A percentile compares a stretch with the other conserved stretches of the same genome.
Conservation (phyloP, 73 alveolate species). For the Symbiodinium natans region DNA sequence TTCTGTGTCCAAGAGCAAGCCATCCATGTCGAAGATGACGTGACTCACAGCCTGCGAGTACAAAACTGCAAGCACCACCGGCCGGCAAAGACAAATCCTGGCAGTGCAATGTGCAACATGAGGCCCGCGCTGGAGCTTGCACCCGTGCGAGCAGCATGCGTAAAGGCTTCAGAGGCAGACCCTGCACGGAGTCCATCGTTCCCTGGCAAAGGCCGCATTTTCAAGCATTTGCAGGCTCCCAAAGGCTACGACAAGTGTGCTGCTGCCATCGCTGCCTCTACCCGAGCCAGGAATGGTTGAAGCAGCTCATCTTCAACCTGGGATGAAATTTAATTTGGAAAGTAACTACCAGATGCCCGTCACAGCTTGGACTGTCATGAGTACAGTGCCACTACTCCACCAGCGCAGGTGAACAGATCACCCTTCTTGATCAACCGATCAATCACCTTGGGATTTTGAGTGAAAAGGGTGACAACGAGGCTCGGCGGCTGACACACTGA, state of each 20-base stretch:
- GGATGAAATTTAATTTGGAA: not conserved
- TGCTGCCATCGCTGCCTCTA: constrained; percentile 32
- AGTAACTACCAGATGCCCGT: not conserved
- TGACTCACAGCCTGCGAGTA: constrained; percentile 62
- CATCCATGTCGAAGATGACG: constrained; percentile 88
- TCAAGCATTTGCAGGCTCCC: not conserved
- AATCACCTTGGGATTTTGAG: not conserved
- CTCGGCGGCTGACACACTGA: not conserved
- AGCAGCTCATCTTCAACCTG: constrained; percentile 64
- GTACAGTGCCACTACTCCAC: constrained; percentile 42
- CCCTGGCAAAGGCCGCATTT: constrained; percentile 20
- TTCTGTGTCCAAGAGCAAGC: constrained; percentile 91
- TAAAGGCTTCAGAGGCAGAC: constrained; percentile 64
- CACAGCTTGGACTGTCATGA: not conserved
- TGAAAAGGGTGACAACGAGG: not conserved
- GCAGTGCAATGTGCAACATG: not conserved
- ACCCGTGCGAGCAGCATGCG: constrained; percentile 52
- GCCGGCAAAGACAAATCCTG: not conserved
- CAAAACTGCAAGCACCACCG: not conserved
- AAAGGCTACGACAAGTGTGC: not conserved
- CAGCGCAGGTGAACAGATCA: constrained; percentile 43
- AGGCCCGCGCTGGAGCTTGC: constrained; percentile 34
- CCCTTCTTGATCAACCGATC: constrained; percentile 58
- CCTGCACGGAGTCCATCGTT: constrained; percentile 60
- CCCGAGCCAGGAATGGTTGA: constrained; percentile 11